phyloP scores from a whole-genome alignment of 2,329 filamentous ascomycete genomes.

The Lecanicillium sp. region DNA sequence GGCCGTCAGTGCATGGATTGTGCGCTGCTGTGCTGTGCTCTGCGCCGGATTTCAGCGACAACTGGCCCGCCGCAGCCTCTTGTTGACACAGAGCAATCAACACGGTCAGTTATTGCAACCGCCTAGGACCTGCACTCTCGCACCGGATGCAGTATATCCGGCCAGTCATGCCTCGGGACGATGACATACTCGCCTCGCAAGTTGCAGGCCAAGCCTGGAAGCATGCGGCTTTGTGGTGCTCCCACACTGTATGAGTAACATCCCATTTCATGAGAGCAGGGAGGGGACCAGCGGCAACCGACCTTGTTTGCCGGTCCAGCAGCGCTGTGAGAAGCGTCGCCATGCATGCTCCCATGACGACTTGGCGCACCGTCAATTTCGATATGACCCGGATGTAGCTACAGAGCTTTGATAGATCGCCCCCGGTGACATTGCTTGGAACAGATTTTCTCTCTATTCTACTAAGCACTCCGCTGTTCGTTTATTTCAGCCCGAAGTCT shows the following conservation, averaged over 20 bases:
- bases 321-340: no score
- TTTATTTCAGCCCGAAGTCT: neutral
- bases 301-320: no score
- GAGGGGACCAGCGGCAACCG: no score
- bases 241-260: neutral
- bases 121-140: neutral
- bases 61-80: constrained; percentile 3
- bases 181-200: neutral
- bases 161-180: neutral
- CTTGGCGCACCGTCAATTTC: no score
- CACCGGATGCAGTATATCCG: neutral
- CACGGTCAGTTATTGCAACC: neutral
- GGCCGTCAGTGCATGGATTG: neutral
- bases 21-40: no score
- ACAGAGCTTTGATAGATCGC: no score
- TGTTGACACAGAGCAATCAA: constrained; percentile 1
- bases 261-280: no score
- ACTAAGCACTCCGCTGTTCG: no score
- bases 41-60: neutral
- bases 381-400: no score
- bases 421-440: neutral
- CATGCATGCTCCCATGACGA: no score
- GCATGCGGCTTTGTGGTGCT: neutral
- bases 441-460: neutral
- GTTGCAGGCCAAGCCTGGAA: neutral